Percentiles rank a stretch among this genome's conserved stretches.
phyloP scores from a whole-genome alignment of 2,329 filamentous ascomycete species.

The Tolypocladium album region DNA sequence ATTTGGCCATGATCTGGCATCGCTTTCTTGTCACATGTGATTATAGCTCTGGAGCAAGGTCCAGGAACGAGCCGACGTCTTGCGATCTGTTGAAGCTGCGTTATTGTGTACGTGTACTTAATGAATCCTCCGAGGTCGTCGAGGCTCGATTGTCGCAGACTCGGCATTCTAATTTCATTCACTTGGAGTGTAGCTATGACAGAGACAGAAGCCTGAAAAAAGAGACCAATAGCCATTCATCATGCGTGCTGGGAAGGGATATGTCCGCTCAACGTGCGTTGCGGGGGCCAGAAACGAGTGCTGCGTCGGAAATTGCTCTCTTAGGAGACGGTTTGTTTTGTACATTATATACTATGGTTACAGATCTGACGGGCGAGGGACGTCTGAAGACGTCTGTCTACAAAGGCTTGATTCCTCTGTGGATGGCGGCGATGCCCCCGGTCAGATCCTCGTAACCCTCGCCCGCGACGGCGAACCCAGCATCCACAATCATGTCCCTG shows the following conservation, averaged over 20 bases:
- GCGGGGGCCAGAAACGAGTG: neutral
- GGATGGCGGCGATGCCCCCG: slow-evolving; percentile 86
- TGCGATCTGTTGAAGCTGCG: slow-evolving; percentile 3
- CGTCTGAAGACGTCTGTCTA: slow-evolving; percentile 7
- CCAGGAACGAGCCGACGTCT: slow-evolving; percentile 5
- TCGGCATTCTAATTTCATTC: slow-evolving; percentile 18
- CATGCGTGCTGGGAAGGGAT: neutral
- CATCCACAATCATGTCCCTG: slow-evolving; percentile 68
- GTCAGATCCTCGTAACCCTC: slow-evolving; percentile 84
- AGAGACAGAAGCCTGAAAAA: neutral
- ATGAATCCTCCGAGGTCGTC: slow-evolving; percentile 21
- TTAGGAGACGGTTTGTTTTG: neutral
- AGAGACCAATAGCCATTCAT: neutral
- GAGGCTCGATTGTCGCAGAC: slow-evolving; percentile 15
- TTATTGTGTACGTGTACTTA: slow-evolving; percentile 23
- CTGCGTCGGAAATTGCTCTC: neutral
- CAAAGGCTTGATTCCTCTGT: slow-evolving; percentile 84
- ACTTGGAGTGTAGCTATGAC: slow-evolving; percentile 18
- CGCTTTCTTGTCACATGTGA: slow-evolving; percentile 6
- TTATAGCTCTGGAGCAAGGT: slow-evolving; percentile 11
- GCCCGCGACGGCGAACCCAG: slow-evolving; percentile 77
- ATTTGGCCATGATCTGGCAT: neutral
- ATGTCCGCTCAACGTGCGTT: neutral
- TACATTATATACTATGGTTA: slow-evolving; percentile 10
- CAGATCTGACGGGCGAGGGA: neutral